phyloP scores from a whole-genome alignment of 2,329 filamentous ascomycete species.

The Beauveria scarabaeidicola region DNA sequence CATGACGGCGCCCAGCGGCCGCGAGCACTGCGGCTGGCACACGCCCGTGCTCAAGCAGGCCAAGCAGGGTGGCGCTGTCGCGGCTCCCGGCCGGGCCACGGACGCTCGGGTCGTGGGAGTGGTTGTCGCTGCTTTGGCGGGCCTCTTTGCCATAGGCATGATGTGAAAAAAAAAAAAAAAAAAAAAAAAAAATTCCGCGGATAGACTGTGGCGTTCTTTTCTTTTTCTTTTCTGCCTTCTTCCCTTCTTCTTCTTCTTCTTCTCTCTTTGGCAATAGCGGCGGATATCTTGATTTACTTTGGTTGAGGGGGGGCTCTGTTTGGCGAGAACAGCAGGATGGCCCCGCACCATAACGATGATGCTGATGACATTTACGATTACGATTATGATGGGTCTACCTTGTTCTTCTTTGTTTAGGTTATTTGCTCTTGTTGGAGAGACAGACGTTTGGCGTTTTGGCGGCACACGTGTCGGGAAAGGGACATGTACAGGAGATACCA shows the following conservation, averaged over 20 bases:
- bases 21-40: constrained; percentile 29
- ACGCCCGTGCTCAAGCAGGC: constrained; percentile 23
- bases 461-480: not conserved
- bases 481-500: constrained; percentile 6
- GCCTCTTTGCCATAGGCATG: constrained; percentile 19
- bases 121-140: constrained; percentile 17
- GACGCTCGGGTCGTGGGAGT: constrained; percentile 17
- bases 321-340: not conserved
- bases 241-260: not conserved
- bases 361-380: not conserved
- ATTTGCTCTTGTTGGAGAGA: not conserved
- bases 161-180: constrained; percentile 12
- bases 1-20: constrained; percentile 19
- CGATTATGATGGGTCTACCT: not conserved
- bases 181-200: no score
- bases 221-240: not conserved
- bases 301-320: not conserved
- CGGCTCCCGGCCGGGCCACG: constrained; percentile 9
- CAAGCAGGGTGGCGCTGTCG: constrained; percentile 11
- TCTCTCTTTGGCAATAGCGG: not conserved
- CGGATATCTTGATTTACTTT: not conserved
- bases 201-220: no score
- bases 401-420: not conserved
- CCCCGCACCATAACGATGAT: not conserved
- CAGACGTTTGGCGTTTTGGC: not conserved